Evolutionary conservation across 2,329 filamentous ascomycete species (phyloP), one percentile per base, ranked within the genome.

Genomic region (Coniochaeta sp.): DNA sequence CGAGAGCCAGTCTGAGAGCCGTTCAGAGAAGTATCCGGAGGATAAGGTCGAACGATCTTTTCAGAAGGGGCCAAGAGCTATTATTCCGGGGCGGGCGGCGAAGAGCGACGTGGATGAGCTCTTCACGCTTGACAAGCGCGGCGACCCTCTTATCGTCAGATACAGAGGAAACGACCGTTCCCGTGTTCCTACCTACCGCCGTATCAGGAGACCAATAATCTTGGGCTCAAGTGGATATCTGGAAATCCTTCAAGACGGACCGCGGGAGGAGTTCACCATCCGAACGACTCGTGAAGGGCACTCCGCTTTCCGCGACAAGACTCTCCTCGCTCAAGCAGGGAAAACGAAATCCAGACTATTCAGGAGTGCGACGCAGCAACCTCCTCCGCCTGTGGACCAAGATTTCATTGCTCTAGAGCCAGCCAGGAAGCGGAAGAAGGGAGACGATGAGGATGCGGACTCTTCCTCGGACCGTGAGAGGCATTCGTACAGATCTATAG

Each of bases 151-250:
- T 56, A 91, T 95, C 64, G 72, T 89, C 52, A 81, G 82, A 28
- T 97, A 93, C 70, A 90, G 90, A 1, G 82, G 84, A 31, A 80
- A 89, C 43, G 86, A 96, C 70, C 84, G 84, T 38, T 89, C 89
- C 64, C 83, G 81, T 59, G 75, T 96, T 12, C 91, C 92, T 0
- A 67, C 74, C 2, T 97, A 96, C 69, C 81, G 81, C 62, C 86
- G 91, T 6, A 76, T 77, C 62, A 90, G 91, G 16, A 77, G 78
- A 60, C 91, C 91, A 2, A 81, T 79, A 61, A 77, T 97, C 1
- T 72, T 98, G 14, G 93, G 93, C 0, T 76, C 88, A 0, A 71
- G 77, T 1, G 75, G 76, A 1, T 78, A 80, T 52, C 77, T 88
- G 60, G 82, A 81, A 60, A 89, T 96, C 61, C 86, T 93, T 67